Conservation (phyloP, 306 rosid genomes). For the Quercus gilva region DNA sequence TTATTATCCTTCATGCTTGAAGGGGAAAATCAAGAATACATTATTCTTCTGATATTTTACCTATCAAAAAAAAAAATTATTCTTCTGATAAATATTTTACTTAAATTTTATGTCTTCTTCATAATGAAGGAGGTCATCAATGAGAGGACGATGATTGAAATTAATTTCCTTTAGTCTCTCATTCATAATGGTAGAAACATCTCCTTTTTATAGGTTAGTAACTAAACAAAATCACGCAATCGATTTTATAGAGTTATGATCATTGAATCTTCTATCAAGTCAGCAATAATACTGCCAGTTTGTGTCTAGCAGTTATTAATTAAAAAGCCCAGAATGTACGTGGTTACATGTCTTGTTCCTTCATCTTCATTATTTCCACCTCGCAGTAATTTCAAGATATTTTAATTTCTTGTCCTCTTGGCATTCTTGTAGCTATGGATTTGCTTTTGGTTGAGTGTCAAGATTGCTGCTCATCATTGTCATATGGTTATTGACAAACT, state of each 20-base stretch:
- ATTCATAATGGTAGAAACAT: neutral
- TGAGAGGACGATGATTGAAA: neutral
- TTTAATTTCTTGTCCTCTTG: neutral
- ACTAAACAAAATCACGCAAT: neutral
- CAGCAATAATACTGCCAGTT: neutral
- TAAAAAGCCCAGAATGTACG: neutral
- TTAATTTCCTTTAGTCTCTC: neutral
- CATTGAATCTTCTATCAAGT: neutral
- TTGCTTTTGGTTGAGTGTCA: neutral
- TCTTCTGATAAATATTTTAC: neutral
- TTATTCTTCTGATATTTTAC: neutral
- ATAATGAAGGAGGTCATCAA: neutral
- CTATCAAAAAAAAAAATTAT: no score
- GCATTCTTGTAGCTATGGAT: neutral
- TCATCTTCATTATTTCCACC: constrained; percentile 9
- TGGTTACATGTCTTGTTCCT: neutral
- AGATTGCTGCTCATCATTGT: constrained; percentile 4
- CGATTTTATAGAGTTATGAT: neutral
- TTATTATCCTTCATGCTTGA: neutral
- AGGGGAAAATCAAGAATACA: neutral
- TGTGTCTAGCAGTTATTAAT: neutral
- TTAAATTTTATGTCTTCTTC: neutral
- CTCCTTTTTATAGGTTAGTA: neutral
- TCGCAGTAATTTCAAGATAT: neutral
- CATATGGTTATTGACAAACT: constrained; percentile 2